Base-by-base conservation (phyloP, 148 eudicot genomes). In the Heliamphora exappendiculata region DNA sequence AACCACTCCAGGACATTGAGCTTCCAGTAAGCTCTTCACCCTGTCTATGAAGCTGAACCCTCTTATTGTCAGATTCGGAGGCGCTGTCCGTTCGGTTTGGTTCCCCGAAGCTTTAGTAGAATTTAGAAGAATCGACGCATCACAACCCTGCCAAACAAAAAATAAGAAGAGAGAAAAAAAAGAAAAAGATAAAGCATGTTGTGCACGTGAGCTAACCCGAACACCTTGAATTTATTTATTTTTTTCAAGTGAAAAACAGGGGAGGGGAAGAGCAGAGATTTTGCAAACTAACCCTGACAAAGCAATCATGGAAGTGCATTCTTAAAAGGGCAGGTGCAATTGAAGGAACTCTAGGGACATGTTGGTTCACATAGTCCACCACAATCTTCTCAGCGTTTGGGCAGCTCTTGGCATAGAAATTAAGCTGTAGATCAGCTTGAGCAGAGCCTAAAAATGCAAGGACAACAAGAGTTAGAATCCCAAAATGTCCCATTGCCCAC, bases 241-340 rank as follows among this genome's bases (percentile, higher is more conserved):
- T n/a, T n/a, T n/a, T n/a, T n/a, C n/a, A n/a, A n/a, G n/a, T n/a
- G n/a, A n/a, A n/a, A n/a, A n/a, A 74, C 2, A 44, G 63, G 1
- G 19, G 28, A 34, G 8, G n/a, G n/a, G n/a, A n/a, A 51, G 22
- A 34, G 50, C 0, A 50, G 12, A 7, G 39, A 4, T 19, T n/a
- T n/a, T n/a, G n/a, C n/a, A n/a, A n/a, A n/a, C 82, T 73, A 10
- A 88, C 92, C 88, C 92, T 69, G 0, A 89, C 89, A 31, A 89
- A 89, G 68, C 92, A 89, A 47, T 89, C 92, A 72, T 89, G 92
- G 58, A 89, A 89, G 76, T 87, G 88, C 85, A 89, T 76, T 53
- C 92, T 80, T 0, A 89, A 42, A 0, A 88, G 63, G 39, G 87
- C 20, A 7, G 91, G 84, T 0, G 91, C 89, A 11, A 88, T 71